Evolutionary conservation across 2,329 filamentous ascomycete species (phyloP).

Genomic region (Acrodontium crateriforme): DNA sequence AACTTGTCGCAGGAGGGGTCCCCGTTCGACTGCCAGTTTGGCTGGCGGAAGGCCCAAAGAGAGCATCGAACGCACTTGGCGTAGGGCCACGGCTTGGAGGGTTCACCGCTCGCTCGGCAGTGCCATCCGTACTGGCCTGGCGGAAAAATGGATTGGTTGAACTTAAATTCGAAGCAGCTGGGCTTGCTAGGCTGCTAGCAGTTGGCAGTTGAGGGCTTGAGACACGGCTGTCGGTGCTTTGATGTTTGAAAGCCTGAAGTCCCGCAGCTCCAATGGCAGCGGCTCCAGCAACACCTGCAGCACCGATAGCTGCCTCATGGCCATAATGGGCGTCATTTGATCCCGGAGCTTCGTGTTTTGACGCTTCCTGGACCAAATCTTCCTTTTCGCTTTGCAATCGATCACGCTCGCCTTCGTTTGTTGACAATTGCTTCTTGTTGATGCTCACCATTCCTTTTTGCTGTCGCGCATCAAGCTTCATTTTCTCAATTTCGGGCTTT

Average conservation of each 20-base stretch:
- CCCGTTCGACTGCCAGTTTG: slow-evolving; percentile 13
- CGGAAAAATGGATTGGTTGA: slow-evolving; percentile 95
- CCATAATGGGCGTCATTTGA: slow-evolving; percentile 8
- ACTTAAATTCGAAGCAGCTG: slow-evolving; percentile 12
- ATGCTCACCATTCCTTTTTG: slow-evolving; percentile 95
- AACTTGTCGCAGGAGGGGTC: slow-evolving; percentile 21
- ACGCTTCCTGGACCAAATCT: slow-evolving; percentile 45
- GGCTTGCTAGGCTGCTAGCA: slow-evolving; percentile 11
- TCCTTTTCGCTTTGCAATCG: slow-evolving; percentile 71
- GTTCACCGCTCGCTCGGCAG: slow-evolving; percentile 11
- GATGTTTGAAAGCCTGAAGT: slow-evolving; percentile 6
- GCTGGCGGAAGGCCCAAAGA: slow-evolving; percentile 31
- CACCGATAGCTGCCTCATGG: slow-evolving; percentile 6
- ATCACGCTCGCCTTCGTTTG: slow-evolving; percentile 77
- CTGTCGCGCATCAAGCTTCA: slow-evolving; percentile 80
- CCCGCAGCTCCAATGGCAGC: slow-evolving; percentile 5
- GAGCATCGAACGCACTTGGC: slow-evolving; percentile 23
- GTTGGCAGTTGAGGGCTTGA: slow-evolving; percentile 5
- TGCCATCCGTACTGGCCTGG: slow-evolving; percentile 26
- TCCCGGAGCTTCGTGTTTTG: slow-evolving; percentile 12
- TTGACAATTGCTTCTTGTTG: slow-evolving; percentile 93
- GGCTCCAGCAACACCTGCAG: slow-evolving; percentile 4
- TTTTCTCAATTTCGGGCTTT: slow-evolving; percentile 84
- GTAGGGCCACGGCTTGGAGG: slow-evolving; percentile 16
- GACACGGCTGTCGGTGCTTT: slow-evolving; percentile 2